phyloP scores from a whole-genome alignment of 352 stramenopile genomes.

The Achlya hypogyna region DNA sequence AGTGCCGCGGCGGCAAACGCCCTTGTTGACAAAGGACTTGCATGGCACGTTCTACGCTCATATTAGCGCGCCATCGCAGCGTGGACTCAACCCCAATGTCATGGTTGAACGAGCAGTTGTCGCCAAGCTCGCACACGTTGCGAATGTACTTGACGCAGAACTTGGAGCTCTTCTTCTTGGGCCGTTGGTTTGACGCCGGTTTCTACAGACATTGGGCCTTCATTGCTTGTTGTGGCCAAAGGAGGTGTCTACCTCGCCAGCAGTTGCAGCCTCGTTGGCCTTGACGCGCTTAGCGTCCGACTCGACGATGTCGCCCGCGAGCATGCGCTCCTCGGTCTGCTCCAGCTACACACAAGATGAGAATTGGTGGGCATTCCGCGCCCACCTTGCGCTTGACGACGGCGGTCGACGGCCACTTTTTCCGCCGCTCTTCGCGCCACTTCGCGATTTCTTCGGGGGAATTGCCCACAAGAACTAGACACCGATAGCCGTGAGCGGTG shows the following conservation, averaged over 20 bases:
- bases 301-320: constrained; percentile 23
- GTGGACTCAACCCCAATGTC: constrained; percentile 22
- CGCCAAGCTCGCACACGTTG: constrained; percentile 48
- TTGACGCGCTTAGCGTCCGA: neutral
- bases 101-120: constrained; percentile 64
- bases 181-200: constrained; percentile 27
- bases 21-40: constrained; percentile 43
- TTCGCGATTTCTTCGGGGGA: constrained; percentile 70
- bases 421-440: constrained; percentile 66
- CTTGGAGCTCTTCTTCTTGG: constrained; percentile 22
- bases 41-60: constrained; percentile 40
- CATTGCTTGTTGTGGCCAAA: neutral
- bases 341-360: constrained; percentile 34
- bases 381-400: constrained; percentile 17
- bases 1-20: constrained; percentile 43
- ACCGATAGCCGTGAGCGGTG: neutral
- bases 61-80: neutral
- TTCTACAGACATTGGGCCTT: too few species aligned
- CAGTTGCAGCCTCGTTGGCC: constrained; percentile 4
- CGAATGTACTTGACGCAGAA: constrained; percentile 58
- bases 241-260: neutral
- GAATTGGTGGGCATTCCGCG: neutral
- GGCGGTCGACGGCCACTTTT: constrained; percentile 42
- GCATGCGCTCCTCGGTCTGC: constrained; percentile 40
- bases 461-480: constrained; percentile 59